These are phyloP conservation scores for Verruconis gallopava DNA, from an alignment of 2,329 filamentous ascomycete species.

Conservation along the genomic window DNA sequence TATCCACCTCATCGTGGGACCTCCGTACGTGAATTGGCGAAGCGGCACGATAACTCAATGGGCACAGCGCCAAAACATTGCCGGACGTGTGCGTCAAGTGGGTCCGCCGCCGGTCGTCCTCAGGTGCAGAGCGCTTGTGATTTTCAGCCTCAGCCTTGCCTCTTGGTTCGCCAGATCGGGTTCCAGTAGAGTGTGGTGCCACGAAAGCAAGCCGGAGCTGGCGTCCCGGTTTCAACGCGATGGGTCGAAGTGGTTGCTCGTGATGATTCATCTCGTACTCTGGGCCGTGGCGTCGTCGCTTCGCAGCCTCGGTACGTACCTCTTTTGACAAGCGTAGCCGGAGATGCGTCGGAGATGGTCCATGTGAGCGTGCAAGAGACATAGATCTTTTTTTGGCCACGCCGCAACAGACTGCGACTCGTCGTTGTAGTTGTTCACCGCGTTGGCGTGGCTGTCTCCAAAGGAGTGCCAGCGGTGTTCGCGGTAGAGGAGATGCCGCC, in stretches of 20 bases:
- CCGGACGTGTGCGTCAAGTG: neutral
- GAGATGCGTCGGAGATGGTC: too few relatives aligned
- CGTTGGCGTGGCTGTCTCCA: too few relatives aligned
- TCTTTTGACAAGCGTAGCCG: too few relatives aligned
- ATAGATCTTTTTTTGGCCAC: too few relatives aligned
- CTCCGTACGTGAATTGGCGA: neutral
- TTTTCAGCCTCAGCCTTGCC: neutral
- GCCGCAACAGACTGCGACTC: too few relatives aligned
- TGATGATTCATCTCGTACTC: too few relatives aligned
- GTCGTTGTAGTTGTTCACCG: too few relatives aligned
- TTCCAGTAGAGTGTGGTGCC: neutral
- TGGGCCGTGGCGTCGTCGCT: neutral
- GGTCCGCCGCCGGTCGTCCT: neutral
- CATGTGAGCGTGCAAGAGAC: too few relatives aligned
- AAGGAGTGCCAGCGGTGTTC: too few relatives aligned
- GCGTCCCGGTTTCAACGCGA: neutral
- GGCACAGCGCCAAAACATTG: neutral
- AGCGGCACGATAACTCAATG: neutral
- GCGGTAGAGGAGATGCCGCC: too few relatives aligned
- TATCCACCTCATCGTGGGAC: too few relatives aligned
- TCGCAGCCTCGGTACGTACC: neutral
- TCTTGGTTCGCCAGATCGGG: neutral
- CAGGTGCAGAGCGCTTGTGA: neutral
- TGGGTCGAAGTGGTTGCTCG: neutral
- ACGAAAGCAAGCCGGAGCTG: neutral